A percentile compares a stretch with the other conserved stretches of the same genome.
phyloP scores from a whole-genome alignment of 768 basidiomycete species.

The Collybia nuda region DNA sequence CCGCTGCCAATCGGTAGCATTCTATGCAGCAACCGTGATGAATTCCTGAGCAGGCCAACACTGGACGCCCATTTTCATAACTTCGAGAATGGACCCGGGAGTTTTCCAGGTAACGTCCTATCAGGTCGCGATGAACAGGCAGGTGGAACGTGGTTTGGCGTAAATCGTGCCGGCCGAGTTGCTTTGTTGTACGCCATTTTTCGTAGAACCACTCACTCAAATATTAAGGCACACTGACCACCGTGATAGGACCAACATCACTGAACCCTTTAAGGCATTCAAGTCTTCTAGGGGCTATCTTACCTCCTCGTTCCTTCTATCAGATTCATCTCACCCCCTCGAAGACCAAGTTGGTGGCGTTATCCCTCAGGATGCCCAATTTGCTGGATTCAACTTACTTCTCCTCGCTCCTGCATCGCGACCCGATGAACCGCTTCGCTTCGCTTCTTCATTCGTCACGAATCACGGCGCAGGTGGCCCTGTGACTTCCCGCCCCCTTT shows the following conservation, averaged over 20 bases:
- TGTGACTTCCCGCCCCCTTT: conserved; percentile 54
- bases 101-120: conserved; percentile 42
- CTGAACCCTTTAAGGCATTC: conserved; percentile 54
- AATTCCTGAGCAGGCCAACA: conserved; percentile 68
- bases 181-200: conserved; percentile 65
- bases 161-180: conserved; percentile 62
- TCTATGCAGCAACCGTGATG: conserved; percentile 77
- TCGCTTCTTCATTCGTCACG: conserved; percentile 59
- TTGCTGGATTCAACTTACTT: conserved; percentile 82
- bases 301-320: conserved; percentile 65
- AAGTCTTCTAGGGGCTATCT: conserved; percentile 68
- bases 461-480: conserved; percentile 71
- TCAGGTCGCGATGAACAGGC: conserved; percentile 74
- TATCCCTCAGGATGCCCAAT: conserved; percentile 47
- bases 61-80: conserved; percentile 65
- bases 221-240: conserved; percentile 16
- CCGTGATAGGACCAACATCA: conserved; percentile 76
- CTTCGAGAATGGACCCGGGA: conserved; percentile 40
- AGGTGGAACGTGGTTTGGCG: conserved; percentile 84
- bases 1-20: conserved; percentile 43
- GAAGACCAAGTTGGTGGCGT: conserved; percentile 49
- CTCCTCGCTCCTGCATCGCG: conserved; percentile 50
- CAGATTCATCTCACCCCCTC: conserved; percentile 44
- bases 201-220: conserved; percentile 4
- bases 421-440: conserved; percentile 32